phyloP scores from a whole-genome alignment of 108 stramenopile species.

The Fragilariopsis cylindrus region DNA sequence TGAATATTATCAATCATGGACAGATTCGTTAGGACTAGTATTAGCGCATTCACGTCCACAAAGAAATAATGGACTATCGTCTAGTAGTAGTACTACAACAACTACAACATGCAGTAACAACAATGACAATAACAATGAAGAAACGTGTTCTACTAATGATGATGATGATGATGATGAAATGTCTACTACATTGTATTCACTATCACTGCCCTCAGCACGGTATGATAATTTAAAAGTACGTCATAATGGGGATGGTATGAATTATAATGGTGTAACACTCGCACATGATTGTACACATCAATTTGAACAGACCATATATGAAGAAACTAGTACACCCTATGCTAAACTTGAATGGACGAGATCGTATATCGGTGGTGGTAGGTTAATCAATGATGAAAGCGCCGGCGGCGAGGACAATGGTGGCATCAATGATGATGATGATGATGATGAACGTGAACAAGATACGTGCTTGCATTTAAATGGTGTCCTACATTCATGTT shows the following conservation, averaged over 20 bases:
- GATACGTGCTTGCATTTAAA: slow-evolving; percentile 69
- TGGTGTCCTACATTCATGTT: slow-evolving; percentile 72
- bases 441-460: slow-evolving; percentile 1
- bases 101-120: neutral
- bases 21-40: slow-evolving; percentile 3
- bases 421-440: neutral
- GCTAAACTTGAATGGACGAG: slow-evolving; percentile 9
- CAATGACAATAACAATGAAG: neutral
- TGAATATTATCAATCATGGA: slow-evolving; percentile 6
- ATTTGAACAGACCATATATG: slow-evolving; percentile 1
- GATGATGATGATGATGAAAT: neutral
- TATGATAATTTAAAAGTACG: neutral
- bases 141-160: too few relatives aligned
- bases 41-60: neutral
- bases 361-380: slow-evolving; percentile 10
- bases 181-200: neutral
- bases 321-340: neutral
- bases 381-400: neutral
- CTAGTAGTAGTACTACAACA: too few relatives aligned
- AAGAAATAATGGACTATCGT: neutral
- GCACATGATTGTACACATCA: slow-evolving; percentile 3
- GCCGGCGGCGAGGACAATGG: neutral
- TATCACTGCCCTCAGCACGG: neutral
- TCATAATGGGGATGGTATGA: neutral
- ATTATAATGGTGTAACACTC: neutral